Evolutionary conservation across 106 monocot genomes (phyloP), one percentile per base, ranked within the genome.

Genomic region (Acanthochlamys bracteata): DNA sequence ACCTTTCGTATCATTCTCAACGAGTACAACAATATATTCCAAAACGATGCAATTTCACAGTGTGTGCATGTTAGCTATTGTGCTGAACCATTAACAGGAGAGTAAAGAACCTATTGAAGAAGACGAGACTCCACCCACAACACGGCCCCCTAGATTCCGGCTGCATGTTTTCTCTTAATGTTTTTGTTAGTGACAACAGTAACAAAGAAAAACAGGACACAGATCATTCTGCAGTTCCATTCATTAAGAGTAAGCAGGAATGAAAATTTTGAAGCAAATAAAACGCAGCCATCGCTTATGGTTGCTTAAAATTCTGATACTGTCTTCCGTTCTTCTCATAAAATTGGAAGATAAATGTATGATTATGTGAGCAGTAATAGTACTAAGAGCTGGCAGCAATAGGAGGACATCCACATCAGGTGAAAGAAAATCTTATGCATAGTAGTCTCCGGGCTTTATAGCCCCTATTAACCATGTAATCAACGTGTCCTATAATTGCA

Each of bases 391-490:
- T 14, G 98, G 98, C n/a, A 42, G 88, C 98, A 78, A 98, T 98
- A 24, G 98, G 98, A 64, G 91, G 58, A 98, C 91, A 77, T 98
- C 98, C 17, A 98, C 83, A 77, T 92, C 85, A 65, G 85, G 74
- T 41, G 82, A 60, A 53, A 98, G 71, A 68, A 98, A 98, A 75
- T 98, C 83, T 57, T 92, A 84, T 1, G 88, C 85, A 79, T 98
- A 98, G 69, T 98, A 98, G 67, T 98, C 98, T 67, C 67, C 78
- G 41, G 98, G 98, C 98, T 79, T 98, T 91, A 74, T 98, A 98
- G 41, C 92, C 98, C 21, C 98, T 77, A 67, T 98, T 98, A 69
- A 98, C 98, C 88, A 98, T 77, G 73, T 98, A 92, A 78, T 92
- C 98, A 46, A 98, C 88, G 64, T 98, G 98, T 17, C 92, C 91